Evolutionary conservation across 768 basidiomycete genomes (phyloP).

Genomic region (Auricularia sp.): DNA sequence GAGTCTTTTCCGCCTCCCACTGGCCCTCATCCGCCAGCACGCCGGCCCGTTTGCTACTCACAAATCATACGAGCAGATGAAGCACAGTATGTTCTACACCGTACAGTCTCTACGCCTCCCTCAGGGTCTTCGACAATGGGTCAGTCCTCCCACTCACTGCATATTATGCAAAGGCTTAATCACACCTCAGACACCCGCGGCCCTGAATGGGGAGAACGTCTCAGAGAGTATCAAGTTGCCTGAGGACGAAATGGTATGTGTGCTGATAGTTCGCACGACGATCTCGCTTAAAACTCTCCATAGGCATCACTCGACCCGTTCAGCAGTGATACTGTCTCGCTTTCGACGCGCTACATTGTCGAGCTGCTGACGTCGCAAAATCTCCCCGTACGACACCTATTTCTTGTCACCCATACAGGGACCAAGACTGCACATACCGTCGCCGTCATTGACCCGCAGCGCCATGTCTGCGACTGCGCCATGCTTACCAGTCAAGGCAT

Average conservation of each 20-base stretch:
- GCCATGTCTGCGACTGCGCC: conserved; percentile 27
- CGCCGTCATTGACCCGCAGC: conserved; percentile 17
- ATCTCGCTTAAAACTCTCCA: neutral
- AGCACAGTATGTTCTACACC: conserved; percentile 20
- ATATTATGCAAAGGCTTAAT: neutral
- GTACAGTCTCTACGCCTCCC: conserved; percentile 19
- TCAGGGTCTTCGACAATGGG: conserved; percentile 20
- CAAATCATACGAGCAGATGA: conserved; percentile 23
- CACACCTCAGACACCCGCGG: neutral
- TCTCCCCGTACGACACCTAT: conserved; percentile 16
- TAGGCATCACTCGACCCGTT: conserved; percentile 14
- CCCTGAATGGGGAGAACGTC: neutral
- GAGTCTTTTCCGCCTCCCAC: conserved; percentile 17
- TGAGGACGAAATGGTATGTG: neutral
- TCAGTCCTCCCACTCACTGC: conserved; percentile 8
- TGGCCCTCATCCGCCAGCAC: conserved; percentile 17
- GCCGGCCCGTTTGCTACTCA: conserved; percentile 24
- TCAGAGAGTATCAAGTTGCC: neutral
- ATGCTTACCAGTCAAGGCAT: conserved; percentile 26
- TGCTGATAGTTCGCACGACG: neutral
- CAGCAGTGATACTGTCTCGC: conserved; percentile 21
- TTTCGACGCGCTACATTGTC: conserved; percentile 22
- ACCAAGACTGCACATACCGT: conserved; percentile 19
- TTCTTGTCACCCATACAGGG: conserved; percentile 17
- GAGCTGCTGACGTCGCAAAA: conserved; percentile 14